These are phyloP conservation scores for Quillaja saponaria DNA, from an alignment of 306 rosid species.

Conservation along the genomic window DNA sequence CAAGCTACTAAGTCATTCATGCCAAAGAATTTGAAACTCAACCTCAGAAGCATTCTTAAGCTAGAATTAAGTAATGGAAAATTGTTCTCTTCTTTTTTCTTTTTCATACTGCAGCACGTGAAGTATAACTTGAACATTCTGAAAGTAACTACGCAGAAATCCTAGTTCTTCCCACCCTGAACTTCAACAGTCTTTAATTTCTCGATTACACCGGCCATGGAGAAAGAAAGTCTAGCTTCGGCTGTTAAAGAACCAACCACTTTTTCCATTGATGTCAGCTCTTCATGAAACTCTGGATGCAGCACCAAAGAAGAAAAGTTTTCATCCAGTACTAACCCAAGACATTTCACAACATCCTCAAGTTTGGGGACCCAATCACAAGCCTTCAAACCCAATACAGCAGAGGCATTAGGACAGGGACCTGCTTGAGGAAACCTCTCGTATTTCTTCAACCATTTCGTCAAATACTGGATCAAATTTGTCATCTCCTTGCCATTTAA, in stretches of 20 bases:
- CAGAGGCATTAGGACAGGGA: conserved; percentile 50
- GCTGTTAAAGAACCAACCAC: conserved; percentile 53
- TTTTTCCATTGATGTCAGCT: conserved; percentile 54
- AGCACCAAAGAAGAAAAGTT: conserved; percentile 68
- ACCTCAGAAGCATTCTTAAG: too few relatives aligned
- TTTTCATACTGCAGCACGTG: too few relatives aligned
- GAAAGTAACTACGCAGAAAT: too few relatives aligned
- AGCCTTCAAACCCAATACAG: conserved; percentile 54
- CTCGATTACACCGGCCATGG: conserved; percentile 48
- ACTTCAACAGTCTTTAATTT: conserved; percentile 45
- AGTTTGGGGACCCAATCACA: conserved; percentile 82
- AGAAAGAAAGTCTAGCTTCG: conserved; percentile 60
- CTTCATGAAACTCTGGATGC: conserved; percentile 70
- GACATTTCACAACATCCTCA: conserved; percentile 63
- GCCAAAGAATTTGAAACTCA: too few relatives aligned
- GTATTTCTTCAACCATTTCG: conserved; percentile 85
- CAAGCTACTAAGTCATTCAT: too few relatives aligned
- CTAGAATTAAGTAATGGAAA: too few relatives aligned
- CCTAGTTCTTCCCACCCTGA: conserved; percentile 1
- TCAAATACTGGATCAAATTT: conserved; percentile 62
- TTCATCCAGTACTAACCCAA: conserved; percentile 66
- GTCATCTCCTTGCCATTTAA: conserved; percentile 66
- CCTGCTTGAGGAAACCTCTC: conserved; percentile 77
- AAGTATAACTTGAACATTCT: too few relatives aligned
- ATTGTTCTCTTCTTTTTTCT: too few relatives aligned